Evolutionary conservation across 495 filamentous ascomycete genomes (phyloP).

Genomic region (Rhypophila decipiens): DNA sequence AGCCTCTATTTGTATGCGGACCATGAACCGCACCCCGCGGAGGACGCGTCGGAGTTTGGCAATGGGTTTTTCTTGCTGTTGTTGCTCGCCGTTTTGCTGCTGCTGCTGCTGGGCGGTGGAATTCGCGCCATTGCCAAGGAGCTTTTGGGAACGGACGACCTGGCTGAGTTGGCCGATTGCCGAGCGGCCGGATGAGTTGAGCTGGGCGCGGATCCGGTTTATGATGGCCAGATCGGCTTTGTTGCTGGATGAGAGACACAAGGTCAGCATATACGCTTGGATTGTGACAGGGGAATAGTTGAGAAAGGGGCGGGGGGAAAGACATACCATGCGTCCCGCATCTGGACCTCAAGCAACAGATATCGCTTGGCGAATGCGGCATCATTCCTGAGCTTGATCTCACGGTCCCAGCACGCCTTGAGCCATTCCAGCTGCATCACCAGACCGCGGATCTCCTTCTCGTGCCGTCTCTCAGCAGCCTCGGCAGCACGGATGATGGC

Average conservation of each 20-base stretch:
- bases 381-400: slow-evolving; percentile 70
- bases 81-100: not conserved
- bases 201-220: slow-evolving; percentile 54
- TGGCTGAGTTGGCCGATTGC: slow-evolving; percentile 14
- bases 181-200: slow-evolving; percentile 29
- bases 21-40: slow-evolving; percentile 32
- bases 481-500: slow-evolving; percentile 46
- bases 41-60: slow-evolving; percentile 25
- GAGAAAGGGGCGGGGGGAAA: slow-evolving; percentile 11
- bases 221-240: slow-evolving; percentile 83
- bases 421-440: slow-evolving; percentile 88
- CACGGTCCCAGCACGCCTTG: slow-evolving; percentile 66
- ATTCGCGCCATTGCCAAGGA: not conserved
- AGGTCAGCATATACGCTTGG: slow-evolving; percentile 1
- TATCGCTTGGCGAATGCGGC: slow-evolving; percentile 75
- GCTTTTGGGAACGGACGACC: slow-evolving; percentile 2
- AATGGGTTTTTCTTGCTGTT: not conserved
- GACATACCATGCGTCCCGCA: slow-evolving; percentile 80
- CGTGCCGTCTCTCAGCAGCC: slow-evolving; percentile 55
- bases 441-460: slow-evolving; percentile 75
- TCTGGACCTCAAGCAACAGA: slow-evolving; percentile 71
- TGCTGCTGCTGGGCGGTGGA: not conserved
- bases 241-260: slow-evolving; percentile 54
- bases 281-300: not conserved
- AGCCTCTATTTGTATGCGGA: slow-evolving; percentile 35